Evolutionary conservation across 2,329 filamentous ascomycete genomes (phyloP).

Genomic region (Intubia oerlemansii): DNA sequence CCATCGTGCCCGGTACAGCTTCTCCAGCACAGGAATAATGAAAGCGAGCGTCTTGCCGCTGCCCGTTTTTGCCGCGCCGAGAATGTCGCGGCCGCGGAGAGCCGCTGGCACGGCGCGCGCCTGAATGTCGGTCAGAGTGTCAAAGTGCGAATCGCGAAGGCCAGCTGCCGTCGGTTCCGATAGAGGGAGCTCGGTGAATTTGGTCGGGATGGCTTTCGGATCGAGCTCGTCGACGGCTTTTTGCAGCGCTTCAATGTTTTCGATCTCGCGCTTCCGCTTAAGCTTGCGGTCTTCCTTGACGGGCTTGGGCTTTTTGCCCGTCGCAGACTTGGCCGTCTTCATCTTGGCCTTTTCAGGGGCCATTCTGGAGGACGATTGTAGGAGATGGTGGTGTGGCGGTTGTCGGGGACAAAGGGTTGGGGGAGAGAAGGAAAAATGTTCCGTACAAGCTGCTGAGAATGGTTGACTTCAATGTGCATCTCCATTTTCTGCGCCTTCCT

Average conservation of each 20-base stretch:
- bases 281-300: slow-evolving; percentile 8
- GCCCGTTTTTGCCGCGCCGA: slow-evolving; percentile 89
- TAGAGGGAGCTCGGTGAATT: slow-evolving; percentile 70
- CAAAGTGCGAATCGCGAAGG: slow-evolving; percentile 72
- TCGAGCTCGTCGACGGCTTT: slow-evolving; percentile 18
- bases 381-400: too few relatives aligned
- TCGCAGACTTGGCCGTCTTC: too few relatives aligned
- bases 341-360: too few relatives aligned
- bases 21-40: slow-evolving; percentile 77
- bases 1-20: slow-evolving; percentile 74
- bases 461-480: too few relatives aligned
- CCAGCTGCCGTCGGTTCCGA: slow-evolving; percentile 62
- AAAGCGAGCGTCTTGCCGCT: slow-evolving; percentile 94
- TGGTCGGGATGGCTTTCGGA: slow-evolving; percentile 32
- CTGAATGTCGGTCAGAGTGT: slow-evolving; percentile 80
- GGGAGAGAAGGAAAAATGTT: too few relatives aligned
- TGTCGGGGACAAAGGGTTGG: too few relatives aligned
- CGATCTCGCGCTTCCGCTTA: slow-evolving; percentile 11
- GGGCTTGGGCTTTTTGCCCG: slow-evolving; percentile 2
- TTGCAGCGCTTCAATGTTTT: slow-evolving; percentile 10
- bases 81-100: slow-evolving; percentile 67
- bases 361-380: too few relatives aligned
- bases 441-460: too few relatives aligned
- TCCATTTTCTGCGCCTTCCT: too few relatives aligned
- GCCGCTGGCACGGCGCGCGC: slow-evolving; percentile 71